Evolutionary conservation across 2,329 filamentous ascomycete species (phyloP).

Genomic region (Ciborinia camelliae): DNA sequence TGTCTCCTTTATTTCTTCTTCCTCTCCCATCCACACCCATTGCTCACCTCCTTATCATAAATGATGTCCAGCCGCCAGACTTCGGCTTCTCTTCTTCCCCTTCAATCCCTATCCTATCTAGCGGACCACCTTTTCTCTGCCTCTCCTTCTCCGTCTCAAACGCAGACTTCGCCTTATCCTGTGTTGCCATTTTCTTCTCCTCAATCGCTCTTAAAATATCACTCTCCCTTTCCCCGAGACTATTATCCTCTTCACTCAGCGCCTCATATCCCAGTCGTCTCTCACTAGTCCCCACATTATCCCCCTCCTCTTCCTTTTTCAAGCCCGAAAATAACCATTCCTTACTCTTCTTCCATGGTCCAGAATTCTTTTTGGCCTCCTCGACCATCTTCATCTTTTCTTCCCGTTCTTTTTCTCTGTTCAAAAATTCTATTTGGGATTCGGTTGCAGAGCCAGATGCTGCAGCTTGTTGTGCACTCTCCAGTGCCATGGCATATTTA

Average conservation of each 20-base stretch:
- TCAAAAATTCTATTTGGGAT: conserved; percentile 50
- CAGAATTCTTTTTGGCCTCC: conserved; percentile 32
- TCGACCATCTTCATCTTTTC: conserved; percentile 22
- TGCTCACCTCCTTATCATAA: conserved; percentile 28
- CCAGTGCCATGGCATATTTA: conserved; percentile 45
- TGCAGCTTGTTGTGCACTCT: conserved; percentile 44
- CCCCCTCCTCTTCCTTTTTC: conserved; percentile 36
- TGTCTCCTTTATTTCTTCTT: conserved; percentile 18
- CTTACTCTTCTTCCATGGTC: conserved; percentile 31
- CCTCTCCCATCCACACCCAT: conserved; percentile 5
- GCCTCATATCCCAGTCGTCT: conserved; percentile 28
- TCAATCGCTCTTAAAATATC: conserved; percentile 33
- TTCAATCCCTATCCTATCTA: conserved; percentile 34
- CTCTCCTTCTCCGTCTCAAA: conserved; percentile 36
- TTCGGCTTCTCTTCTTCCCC: conserved; percentile 25
- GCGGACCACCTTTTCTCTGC: conserved; percentile 31
- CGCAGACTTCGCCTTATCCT: conserved; percentile 31
- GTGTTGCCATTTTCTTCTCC: conserved; percentile 31
- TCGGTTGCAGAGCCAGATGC: conserved; percentile 45
- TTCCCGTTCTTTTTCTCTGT: conserved; percentile 54
- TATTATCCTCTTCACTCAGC: conserved; percentile 30
- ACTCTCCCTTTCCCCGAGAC: conserved; percentile 28
- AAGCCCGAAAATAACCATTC: conserved; percentile 37
- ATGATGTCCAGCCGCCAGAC: conserved; percentile 32
- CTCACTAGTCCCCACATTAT: conserved; percentile 29